Evolutionary conservation across 345 rosid species (phyloP).

Genomic region (Boechera retrofracta): DNA sequence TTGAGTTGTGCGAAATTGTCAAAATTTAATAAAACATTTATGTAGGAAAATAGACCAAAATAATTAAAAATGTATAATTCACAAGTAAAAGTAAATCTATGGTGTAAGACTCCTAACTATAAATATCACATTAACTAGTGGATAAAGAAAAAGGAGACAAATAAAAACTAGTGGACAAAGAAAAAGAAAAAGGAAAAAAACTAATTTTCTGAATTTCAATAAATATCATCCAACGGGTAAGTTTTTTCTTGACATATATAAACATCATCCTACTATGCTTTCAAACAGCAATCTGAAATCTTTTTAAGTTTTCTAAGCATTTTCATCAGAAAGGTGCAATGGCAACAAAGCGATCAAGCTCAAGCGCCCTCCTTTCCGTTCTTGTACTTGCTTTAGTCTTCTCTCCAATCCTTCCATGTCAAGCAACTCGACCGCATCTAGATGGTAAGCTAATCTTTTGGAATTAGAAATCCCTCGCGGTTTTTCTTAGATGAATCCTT

Average conservation of each 20-base stretch:
- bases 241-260: not conserved
- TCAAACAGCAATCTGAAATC: not conserved
- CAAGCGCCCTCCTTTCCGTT: slow-evolving; percentile 20
- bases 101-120: not conserved
- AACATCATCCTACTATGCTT: not conserved
- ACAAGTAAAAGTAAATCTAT: not conserved
- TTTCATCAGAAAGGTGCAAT: not conserved
- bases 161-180: slow-evolving; percentile 16
- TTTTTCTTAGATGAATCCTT: too few species aligned
- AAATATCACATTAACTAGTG: slow-evolving; percentile 4
- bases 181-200: not conserved
- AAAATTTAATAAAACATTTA: not conserved
- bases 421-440: not conserved
- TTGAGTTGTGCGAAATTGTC: not conserved
- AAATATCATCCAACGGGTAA: not conserved
- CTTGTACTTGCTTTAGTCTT: slow-evolving; percentile 33
- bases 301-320: not conserved
- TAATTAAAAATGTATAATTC: not conserved
- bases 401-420: slow-evolving; percentile 16
- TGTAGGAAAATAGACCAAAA: not conserved
- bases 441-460: slow-evolving; percentile 9
- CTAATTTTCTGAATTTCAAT: not conserved
- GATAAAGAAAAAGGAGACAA: not conserved
- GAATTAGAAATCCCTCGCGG: not conserved
- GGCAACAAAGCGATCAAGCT: slow-evolving; percentile 20